A percentile compares a stretch with the other conserved stretches of the same genome.
These are phyloP conservation scores for Allomyces macrogynus DNA, from an alignment of 192 early-diverging fungal genomes.

Conservation along the genomic window DNA sequence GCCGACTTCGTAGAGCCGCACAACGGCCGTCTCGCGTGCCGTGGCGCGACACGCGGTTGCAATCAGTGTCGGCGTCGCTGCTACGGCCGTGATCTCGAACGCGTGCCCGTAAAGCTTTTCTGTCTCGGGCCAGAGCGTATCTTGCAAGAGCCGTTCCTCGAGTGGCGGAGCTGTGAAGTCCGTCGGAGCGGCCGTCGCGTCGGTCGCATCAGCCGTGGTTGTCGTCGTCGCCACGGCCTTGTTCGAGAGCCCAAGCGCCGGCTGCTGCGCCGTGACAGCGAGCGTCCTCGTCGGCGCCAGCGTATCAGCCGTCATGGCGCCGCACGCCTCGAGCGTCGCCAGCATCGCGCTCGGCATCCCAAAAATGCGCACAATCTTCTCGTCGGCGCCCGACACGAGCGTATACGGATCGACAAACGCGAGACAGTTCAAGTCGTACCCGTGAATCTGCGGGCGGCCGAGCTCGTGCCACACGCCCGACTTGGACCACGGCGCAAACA, in stretches of 20 bases:
- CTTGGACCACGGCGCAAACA: conserved; percentile 56
- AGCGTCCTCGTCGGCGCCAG: conserved; percentile 4
- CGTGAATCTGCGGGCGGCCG: conserved; percentile 86
- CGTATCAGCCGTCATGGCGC: background rate
- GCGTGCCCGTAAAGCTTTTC: conserved; percentile 95
- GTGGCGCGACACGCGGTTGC: conserved; percentile 35
- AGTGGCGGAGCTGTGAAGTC: conserved; percentile 48
- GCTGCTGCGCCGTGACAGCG: conserved; percentile 59
- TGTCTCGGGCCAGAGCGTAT: conserved; percentile 89
- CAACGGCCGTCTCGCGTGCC: conserved; percentile 10
- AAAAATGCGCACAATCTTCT: conserved; percentile 83
- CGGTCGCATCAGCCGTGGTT: conserved; percentile 16
- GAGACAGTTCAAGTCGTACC: conserved; percentile 77
- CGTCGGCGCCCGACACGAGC: conserved; percentile 80
- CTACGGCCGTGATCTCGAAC: conserved; percentile 70
- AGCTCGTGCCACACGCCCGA: conserved; percentile 65
- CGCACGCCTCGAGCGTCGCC: conserved; percentile 21
- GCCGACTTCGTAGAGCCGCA: conserved; percentile 13
- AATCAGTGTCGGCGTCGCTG: conserved; percentile 39
- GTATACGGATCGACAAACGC: conserved; percentile 48
- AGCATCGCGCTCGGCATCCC: conserved; percentile 63
- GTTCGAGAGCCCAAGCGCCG: conserved; percentile 85
- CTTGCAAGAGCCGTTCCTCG: conserved; percentile 71
- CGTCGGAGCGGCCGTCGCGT: conserved; percentile 17
- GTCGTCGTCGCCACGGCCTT: conserved; percentile 52